phyloP scores from a whole-genome alignment of 768 basidiomycete genomes.

The Cantharellus cinnabarinus region DNA sequence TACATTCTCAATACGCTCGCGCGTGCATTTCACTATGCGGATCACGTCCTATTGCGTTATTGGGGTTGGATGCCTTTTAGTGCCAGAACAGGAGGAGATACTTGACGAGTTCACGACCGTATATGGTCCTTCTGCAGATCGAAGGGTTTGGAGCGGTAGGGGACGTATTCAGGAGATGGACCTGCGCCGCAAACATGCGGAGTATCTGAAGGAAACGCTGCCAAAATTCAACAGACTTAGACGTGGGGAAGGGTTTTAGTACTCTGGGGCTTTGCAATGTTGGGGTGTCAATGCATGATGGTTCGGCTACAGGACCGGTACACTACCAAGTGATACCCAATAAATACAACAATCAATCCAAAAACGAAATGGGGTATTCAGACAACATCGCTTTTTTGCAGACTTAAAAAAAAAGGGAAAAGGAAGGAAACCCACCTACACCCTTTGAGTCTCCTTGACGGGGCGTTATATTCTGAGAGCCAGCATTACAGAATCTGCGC shows the following conservation, averaged over 20 bases:
- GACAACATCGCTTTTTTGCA: no score
- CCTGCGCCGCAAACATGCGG: slow-evolving; percentile 67
- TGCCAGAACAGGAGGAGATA: slow-evolving; percentile 54
- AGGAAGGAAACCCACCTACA: no score
- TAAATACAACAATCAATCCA: no score
- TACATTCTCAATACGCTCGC: slow-evolving; percentile 64
- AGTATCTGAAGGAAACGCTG: slow-evolving; percentile 80
- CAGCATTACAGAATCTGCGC: no score
- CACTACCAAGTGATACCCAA: no score
- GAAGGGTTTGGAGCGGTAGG: slow-evolving; percentile 68
- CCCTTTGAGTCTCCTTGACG: no score
- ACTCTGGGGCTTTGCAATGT: neutral
- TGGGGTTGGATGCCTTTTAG: slow-evolving; percentile 61
- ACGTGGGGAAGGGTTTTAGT: slow-evolving; percentile 14
- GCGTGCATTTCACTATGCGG: slow-evolving; percentile 65
- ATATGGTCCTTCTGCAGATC: slow-evolving; percentile 48
- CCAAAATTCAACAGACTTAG: slow-evolving; percentile 71
- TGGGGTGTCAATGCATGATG: no score
- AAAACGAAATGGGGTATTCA: no score
- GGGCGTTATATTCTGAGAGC: no score
- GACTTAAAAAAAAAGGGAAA: no score
- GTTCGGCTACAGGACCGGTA: no score
- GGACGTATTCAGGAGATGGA: slow-evolving; percentile 70
- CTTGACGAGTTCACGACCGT: slow-evolving; percentile 70
- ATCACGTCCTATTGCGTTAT: slow-evolving; percentile 67